These are phyloP conservation scores for Nicotiana rustica DNA, from an alignment of 305 asterid genomes.

Conservation along the genomic window DNA sequence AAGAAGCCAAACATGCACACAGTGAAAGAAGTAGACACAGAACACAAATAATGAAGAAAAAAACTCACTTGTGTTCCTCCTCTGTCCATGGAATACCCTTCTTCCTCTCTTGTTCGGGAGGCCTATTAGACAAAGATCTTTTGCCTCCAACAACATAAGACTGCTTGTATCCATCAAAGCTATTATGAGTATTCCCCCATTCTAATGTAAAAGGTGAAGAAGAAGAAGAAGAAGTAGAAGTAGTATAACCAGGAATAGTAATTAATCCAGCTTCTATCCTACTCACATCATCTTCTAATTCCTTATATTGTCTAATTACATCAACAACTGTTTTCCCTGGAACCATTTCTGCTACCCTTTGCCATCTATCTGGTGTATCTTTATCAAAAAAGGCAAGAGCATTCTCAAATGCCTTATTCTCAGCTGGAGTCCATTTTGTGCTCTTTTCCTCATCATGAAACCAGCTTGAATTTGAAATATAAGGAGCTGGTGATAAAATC, in stretches of 20 bases:
- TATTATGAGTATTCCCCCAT: slow-evolving; percentile 65
- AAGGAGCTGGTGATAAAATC: slow-evolving; percentile 74
- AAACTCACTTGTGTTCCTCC: slow-evolving; percentile 82
- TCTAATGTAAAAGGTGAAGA: slow-evolving; percentile 79
- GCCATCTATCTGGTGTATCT: slow-evolving; percentile 92
- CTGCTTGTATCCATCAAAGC: slow-evolving; percentile 58
- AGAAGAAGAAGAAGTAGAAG: not conserved
- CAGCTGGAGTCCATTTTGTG: slow-evolving; percentile 81
- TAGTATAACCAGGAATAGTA: slow-evolving; percentile 74
- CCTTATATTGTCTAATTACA: slow-evolving; percentile 81
- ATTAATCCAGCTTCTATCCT: slow-evolving; percentile 87
- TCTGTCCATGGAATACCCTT: slow-evolving; percentile 98
- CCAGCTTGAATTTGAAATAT: slow-evolving; percentile 66
- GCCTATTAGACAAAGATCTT: slow-evolving; percentile 53
- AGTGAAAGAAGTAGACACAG: not conserved
- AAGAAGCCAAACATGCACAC: slow-evolving; percentile 33
- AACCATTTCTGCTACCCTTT: slow-evolving; percentile 84
- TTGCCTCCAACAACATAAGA: slow-evolving; percentile 55
- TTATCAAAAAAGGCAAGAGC: slow-evolving; percentile 90
- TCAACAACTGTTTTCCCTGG: slow-evolving; percentile 87
- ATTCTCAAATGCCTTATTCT: slow-evolving; percentile 91
- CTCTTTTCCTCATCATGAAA: slow-evolving; percentile 59
- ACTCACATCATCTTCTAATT: slow-evolving; percentile 85
- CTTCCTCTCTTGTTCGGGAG: slow-evolving; percentile 84
- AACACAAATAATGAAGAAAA: slow-evolving; percentile 17